Evolutionary conservation across 805 yeast species (phyloP), one percentile per base, ranked within the genome.

Genomic region (Maudiozyma serrabonitensis): DNA sequence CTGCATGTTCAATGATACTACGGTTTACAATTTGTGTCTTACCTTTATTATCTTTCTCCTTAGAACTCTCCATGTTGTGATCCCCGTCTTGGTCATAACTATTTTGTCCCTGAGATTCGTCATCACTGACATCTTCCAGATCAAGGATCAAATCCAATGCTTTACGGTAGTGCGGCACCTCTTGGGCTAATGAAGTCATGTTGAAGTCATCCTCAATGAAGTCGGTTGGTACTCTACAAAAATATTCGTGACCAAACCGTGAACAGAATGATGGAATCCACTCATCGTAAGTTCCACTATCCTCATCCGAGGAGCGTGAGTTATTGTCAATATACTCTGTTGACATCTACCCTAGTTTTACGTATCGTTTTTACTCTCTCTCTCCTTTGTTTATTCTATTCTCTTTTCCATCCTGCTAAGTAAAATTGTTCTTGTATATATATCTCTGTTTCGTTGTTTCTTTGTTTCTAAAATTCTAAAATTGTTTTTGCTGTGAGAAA

Each of bases 131-230:
- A 1, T 65, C 62, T 62, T 86, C 97, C 54, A 88, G 76, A 67
- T 91, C 99, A 54, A 91, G 72, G 52, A 93, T 87, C 57, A 91
- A 76, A 68, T 91, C 96, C 53, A 91, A 70, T 1, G 98, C 96
- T 62, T 89, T 95, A 60, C 91, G 73, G 67, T 90, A 93, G 63
- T 82, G 87, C 4, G 97, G 95, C 9, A 93, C 96, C 51, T 86
- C 80, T 55, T 82, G 77, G 32, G 84, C 75, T 47, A 93, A 74
- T 1, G 98, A 97, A 1, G 98, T 90, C 60, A 93, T 75, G 64
- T 93, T 93, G 75, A 93, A 93, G 57, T 93, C 98, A 67, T 93
- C 99, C 59, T 90, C 97, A 52, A 93, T 87, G 67, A 89, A 93
- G 46, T 88, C 96, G 45, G 86, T 88, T 1, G 89, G 76, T 6